Percentiles rank a stretch among this genome's conserved stretches.
Evolutionary conservation across 208 protist species (phyloP).

Genomic region (Vickermania ingenoplastis): DNA sequence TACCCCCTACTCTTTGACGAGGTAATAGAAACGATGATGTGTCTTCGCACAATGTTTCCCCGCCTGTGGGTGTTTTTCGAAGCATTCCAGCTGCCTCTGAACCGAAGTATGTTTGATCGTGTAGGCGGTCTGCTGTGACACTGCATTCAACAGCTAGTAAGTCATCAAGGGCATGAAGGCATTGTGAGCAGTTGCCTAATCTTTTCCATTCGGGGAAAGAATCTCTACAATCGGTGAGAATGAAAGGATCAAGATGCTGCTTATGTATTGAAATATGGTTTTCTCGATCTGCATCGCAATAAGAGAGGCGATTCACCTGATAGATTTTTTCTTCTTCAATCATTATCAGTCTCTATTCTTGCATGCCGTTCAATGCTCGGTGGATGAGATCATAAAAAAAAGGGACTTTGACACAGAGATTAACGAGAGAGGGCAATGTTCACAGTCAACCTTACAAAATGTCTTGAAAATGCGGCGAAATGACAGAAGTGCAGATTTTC

Average conservation of each 20-base stretch:
- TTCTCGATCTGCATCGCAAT: no score
- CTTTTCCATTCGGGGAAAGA: background rate
- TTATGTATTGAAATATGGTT: no score
- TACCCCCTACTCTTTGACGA: conserved; percentile 1
- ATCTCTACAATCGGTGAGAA: background rate
- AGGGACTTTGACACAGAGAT: no score
- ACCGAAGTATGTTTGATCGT: background rate
- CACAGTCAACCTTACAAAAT: no score
- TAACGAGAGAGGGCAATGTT: no score
- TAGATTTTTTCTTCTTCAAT: no score
- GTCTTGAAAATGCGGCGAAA: no score
- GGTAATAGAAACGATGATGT: background rate
- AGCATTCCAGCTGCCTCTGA: background rate
- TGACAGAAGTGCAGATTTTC: no score
- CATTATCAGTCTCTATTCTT: no score
- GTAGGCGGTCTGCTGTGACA: background rate
- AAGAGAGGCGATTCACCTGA: no score
- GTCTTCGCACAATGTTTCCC: background rate
- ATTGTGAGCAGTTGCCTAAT: background rate
- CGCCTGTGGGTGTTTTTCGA: background rate
- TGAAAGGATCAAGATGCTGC: background rate
- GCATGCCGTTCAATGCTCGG: no score
- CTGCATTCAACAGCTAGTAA: conserved; percentile 1
- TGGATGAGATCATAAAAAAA: no score
- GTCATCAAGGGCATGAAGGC: background rate